These are phyloP conservation scores for Ogataea pignaliae DNA, from an alignment of 805 yeast species.

Conservation along the genomic window DNA sequence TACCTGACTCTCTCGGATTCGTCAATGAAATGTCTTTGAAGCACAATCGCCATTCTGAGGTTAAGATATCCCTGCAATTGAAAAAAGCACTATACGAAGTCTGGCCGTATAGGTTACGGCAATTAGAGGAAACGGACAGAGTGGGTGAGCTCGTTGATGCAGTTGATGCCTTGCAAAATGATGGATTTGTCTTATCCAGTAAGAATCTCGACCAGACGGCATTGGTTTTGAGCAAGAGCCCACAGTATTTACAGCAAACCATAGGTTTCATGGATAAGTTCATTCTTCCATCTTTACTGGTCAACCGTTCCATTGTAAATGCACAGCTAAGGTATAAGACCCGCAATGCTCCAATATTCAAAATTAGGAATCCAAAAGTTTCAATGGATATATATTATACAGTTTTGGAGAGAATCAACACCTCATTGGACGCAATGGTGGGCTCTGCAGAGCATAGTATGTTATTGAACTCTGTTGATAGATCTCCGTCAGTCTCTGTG, in stretches of 20 bases:
- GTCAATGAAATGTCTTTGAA: conserved; percentile 13
- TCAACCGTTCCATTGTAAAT: conserved; percentile 1
- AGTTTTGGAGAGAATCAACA: conserved; percentile 5
- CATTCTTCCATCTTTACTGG: conserved; percentile 21
- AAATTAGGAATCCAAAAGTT: not conserved
- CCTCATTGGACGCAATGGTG: not conserved
- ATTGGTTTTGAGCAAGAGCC: conserved; percentile 15
- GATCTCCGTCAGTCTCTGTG: not conserved
- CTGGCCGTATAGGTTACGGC: conserved; percentile 28
- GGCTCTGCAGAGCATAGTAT: not conserved
- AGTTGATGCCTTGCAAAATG: conserved; percentile 13
- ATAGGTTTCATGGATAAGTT: conserved; percentile 25
- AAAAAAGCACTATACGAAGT: conserved; percentile 22
- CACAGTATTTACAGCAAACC: conserved; percentile 16
- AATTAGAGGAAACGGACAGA: conserved; percentile 23
- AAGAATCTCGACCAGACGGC: conserved; percentile 27
- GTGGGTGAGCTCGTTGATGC: conserved; percentile 13
- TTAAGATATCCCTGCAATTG: conserved; percentile 21
- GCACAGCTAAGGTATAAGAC: conserved; percentile 7
- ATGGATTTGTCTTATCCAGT: conserved; percentile 27
- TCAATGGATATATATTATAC: conserved; percentile 8
- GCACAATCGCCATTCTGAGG: conserved; percentile 2
- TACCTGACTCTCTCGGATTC: conserved; percentile 1
- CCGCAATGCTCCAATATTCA: not conserved
- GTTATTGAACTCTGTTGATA: not conserved